Conservation (phyloP, 306 rosid genomes). For the Medicago ruthenica region DNA sequence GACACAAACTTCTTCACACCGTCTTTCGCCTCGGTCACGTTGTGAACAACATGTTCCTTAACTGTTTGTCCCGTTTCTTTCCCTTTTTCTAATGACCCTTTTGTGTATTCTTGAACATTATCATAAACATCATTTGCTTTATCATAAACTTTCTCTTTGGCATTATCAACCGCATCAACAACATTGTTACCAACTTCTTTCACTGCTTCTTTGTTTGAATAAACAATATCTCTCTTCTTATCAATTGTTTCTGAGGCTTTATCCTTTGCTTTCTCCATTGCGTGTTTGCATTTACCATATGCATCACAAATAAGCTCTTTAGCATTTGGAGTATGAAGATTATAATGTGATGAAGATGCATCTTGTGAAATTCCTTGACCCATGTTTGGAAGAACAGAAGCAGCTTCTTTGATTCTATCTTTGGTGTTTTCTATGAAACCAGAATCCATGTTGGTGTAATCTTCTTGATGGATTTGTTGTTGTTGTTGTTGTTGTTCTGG, state of each 20-base stretch:
- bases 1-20: not conserved
- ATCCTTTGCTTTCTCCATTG: constrained; percentile 55
- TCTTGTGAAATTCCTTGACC: constrained; percentile 48
- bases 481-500: constrained; percentile 42
- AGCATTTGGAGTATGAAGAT: constrained; percentile 49
- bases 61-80: constrained; percentile 48
- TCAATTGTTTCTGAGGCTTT: constrained; percentile 33
- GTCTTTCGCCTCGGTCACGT: constrained; percentile 40
- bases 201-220: not conserved
- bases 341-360: not conserved
- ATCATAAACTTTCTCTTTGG: constrained; percentile 23
- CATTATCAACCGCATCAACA: constrained; percentile 23
- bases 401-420: constrained; percentile 47
- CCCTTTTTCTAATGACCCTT: constrained; percentile 35
- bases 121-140: constrained; percentile 33
- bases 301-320: constrained; percentile 74
- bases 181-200: constrained; percentile 34
- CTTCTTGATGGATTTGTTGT: no score
- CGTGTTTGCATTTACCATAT: constrained; percentile 69
- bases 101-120: constrained; percentile 36
- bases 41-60: constrained; percentile 25
- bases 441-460: not conserved
- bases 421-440: constrained; percentile 24
- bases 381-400: constrained; percentile 50
- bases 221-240: constrained; percentile 25